Evolutionary conservation across 2,329 filamentous ascomycete species (phyloP).

Genomic region (Akanthomyces uredinophilus): DNA sequence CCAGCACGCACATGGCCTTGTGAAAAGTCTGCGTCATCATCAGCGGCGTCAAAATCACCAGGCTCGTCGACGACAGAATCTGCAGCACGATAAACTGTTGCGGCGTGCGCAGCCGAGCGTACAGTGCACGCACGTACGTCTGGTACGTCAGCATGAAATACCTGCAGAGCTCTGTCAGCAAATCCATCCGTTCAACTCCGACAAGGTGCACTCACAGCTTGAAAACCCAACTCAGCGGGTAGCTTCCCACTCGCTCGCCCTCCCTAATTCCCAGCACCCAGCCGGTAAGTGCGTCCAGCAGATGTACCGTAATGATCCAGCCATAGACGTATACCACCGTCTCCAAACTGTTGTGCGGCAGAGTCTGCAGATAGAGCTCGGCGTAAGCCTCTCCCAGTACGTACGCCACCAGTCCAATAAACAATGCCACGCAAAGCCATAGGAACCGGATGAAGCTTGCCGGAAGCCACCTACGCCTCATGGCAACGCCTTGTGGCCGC

Average conservation of each 20-base stretch:
- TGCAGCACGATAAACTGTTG: slow-evolving; percentile 62
- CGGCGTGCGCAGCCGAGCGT: slow-evolving; percentile 61
- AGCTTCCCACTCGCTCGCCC: slow-evolving; percentile 62
- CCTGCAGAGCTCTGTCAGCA: slow-evolving; percentile 25
- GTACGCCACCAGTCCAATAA: slow-evolving; percentile 59
- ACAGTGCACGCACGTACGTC: slow-evolving; percentile 64
- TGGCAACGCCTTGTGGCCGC: slow-evolving; percentile 31
- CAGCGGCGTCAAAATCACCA: slow-evolving; percentile 59
- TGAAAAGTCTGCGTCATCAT: slow-evolving; percentile 59
- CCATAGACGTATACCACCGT: slow-evolving; percentile 66
- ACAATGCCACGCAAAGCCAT: slow-evolving; percentile 63
- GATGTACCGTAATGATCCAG: slow-evolving; percentile 62
- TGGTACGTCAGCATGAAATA: slow-evolving; percentile 68
- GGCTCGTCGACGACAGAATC: slow-evolving; percentile 55
- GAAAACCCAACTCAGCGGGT: slow-evolving; percentile 66
- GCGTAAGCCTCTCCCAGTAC: slow-evolving; percentile 65
- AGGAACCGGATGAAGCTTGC: slow-evolving; percentile 64
- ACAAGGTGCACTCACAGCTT: slow-evolving; percentile 49
- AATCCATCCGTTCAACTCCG: neutral
- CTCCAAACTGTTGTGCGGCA: slow-evolving; percentile 61
- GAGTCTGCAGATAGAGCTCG: slow-evolving; percentile 61
- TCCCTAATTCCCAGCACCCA: slow-evolving; percentile 63
- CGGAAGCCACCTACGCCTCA: slow-evolving; percentile 53
- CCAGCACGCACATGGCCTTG: slow-evolving; percentile 46
- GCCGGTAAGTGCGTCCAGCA: slow-evolving; percentile 59